A percentile compares a stretch with the other conserved stretches of the same genome.
Evolutionary conservation across 257 asterid genomes (phyloP).

Genomic region (Gentiana straminea): DNA sequence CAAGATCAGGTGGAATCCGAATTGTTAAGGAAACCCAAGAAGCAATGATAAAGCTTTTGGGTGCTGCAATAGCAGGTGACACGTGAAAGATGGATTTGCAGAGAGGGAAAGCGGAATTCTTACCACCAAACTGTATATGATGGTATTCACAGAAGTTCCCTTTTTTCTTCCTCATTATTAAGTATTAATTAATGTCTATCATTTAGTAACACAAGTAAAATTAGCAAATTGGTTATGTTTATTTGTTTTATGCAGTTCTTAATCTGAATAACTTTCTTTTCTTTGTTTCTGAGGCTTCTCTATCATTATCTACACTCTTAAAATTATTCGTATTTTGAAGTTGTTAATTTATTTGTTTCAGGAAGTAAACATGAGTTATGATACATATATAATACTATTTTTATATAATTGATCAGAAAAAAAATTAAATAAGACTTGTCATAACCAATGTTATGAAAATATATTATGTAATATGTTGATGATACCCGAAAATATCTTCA

Average conservation of each 20-base stretch:
- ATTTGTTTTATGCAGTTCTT: conserved; percentile 2
- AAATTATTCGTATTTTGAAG: too few species aligned
- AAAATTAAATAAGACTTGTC: too few species aligned
- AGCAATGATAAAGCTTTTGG: conserved; percentile 9
- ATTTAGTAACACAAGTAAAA: not conserved
- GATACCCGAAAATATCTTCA: too few species aligned
- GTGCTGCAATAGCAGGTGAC: conserved; percentile 13
- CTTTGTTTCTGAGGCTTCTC: too few species aligned
- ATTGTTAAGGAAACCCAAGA: conserved; percentile 2
- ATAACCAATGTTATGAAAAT: too few species aligned
- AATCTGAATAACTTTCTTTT: conserved; percentile 3
- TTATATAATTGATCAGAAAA: too few species aligned
- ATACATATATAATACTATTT: too few species aligned
- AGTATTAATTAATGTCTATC: not conserved
- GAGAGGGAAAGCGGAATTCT: conserved; percentile 23
- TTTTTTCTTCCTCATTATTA: conserved; percentile 2
- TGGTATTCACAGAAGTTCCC: too few species aligned
- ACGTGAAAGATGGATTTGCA: conserved; percentile 36
- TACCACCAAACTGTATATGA: not conserved
- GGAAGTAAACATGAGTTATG: too few species aligned
- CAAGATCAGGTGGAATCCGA: conserved; percentile 17
- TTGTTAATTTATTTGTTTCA: too few species aligned
- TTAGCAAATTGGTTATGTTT: conserved; percentile 5
- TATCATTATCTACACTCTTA: too few species aligned
- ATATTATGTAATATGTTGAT: too few species aligned